phyloP scores from a whole-genome alignment of 1,139 yeast genomes.

The Diutina pseudorugosa region DNA sequence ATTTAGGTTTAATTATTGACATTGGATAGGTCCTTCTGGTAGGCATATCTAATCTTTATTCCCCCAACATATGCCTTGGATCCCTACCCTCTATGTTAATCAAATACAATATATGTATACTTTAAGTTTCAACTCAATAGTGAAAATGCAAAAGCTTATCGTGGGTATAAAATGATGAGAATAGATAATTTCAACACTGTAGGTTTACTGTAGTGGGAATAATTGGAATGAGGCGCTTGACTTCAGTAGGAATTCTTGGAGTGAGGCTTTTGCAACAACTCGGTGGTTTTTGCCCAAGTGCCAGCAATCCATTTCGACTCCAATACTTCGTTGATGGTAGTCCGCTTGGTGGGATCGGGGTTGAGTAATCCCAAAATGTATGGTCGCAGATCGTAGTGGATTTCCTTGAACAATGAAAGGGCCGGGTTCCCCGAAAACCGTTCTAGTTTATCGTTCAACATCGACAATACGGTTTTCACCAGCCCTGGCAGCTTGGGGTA shows the following conservation, averaged over 20 bases:
- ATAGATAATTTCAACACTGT: too few relatives aligned
- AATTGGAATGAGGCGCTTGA: too few relatives aligned
- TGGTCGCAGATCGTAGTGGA: constrained; percentile 28
- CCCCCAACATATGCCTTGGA: not conserved
- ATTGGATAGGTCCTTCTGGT: not conserved
- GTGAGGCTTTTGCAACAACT: constrained; percentile 10
- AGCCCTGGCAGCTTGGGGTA: not conserved
- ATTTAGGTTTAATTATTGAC: not conserved
- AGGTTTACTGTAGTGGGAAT: too few relatives aligned
- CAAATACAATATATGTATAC: not conserved
- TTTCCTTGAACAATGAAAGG: constrained; percentile 20
- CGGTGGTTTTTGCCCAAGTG: constrained; percentile 31
- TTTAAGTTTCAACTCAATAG: too few relatives aligned
- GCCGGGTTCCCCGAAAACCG: constrained; percentile 17
- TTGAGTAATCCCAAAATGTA: constrained; percentile 22
- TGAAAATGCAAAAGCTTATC: too few relatives aligned
- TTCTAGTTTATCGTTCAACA: not conserved
- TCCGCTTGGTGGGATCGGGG: constrained; percentile 18
- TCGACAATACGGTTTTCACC: not conserved
- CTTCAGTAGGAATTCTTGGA: not conserved
- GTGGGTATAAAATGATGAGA: not conserved
- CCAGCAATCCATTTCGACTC: constrained; percentile 28
- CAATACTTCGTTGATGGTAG: constrained; percentile 16
- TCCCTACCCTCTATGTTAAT: not conserved
- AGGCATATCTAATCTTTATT: not conserved